A percentile compares a stretch with the other conserved stretches of the same genome.
Evolutionary conservation across 345 rosid genomes (phyloP).

Genomic region (Pseudoturritis turrita): DNA sequence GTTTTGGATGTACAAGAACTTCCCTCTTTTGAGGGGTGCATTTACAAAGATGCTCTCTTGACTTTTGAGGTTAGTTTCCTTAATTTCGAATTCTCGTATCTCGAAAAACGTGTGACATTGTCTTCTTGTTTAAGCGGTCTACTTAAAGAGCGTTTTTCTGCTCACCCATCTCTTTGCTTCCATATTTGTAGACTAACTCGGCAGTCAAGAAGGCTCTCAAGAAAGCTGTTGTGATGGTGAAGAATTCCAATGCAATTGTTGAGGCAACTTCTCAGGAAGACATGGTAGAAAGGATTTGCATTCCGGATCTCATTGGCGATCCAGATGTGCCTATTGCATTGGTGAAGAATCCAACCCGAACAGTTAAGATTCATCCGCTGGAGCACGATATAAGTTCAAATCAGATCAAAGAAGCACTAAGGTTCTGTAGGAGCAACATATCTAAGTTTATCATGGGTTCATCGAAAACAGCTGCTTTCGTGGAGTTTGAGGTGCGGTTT

Average conservation of each 20-base stretch:
- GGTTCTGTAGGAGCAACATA: conserved; percentile 31
- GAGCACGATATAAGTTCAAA: conserved; percentile 19
- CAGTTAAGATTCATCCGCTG: conserved; percentile 32
- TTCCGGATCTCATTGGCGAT: conserved; percentile 42
- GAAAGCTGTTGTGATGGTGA: conserved; percentile 10
- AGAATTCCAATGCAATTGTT: neutral
- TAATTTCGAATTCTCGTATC: neutral
- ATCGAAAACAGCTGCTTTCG: conserved; percentile 31
- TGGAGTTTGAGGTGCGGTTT: conserved; percentile 43
- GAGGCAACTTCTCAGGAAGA: conserved; percentile 31
- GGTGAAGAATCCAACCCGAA: conserved; percentile 39
- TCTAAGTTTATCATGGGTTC: conserved; percentile 32
- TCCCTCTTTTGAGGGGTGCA: conserved; percentile 19
- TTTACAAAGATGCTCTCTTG: conserved; percentile 28
- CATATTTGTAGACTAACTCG: conserved; percentile 26
- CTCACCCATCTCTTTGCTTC: conserved; percentile 1
- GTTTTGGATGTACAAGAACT: conserved; percentile 26
- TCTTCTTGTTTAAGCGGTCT: neutral
- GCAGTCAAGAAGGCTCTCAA: conserved; percentile 31
- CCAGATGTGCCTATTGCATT: conserved; percentile 34
- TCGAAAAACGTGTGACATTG: neutral
- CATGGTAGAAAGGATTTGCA: conserved; percentile 10
- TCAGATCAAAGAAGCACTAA: conserved; percentile 36
- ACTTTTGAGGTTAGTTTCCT: conserved; percentile 29
- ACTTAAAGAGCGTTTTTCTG: neutral